A percentile compares a stretch with the other conserved stretches of the same genome.
phyloP scores from a whole-genome alignment of 441 rosid genomes.

The Euphorbia schlechtendalii region DNA sequence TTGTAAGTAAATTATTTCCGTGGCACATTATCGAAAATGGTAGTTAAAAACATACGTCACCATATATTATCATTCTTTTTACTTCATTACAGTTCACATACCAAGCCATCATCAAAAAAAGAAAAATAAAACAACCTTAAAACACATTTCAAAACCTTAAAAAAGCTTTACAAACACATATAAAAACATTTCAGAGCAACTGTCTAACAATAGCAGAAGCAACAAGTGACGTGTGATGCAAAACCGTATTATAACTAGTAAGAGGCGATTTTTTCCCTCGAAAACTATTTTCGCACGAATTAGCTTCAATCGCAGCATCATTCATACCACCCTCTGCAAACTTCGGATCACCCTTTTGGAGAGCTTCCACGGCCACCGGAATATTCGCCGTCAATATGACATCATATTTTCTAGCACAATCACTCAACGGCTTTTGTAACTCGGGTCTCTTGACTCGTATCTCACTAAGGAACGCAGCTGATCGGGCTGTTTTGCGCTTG shows the following conservation, averaged over 20 bases:
- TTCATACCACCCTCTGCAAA: constrained; percentile 20
- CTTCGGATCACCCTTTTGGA: constrained; percentile 21
- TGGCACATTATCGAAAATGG: no score
- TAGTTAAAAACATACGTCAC: no score
- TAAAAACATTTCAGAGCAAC: background rate
- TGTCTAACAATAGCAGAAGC: constrained; percentile 22
- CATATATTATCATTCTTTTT: no score
- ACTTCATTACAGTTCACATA: no score
- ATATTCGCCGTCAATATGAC: constrained; percentile 22
- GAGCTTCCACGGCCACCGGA: constrained; percentile 23
- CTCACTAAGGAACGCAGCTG: background rate
- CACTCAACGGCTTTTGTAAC: constrained; percentile 10
- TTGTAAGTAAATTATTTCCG: no score
- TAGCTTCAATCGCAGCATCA: constrained; percentile 29
- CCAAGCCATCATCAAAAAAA: no score
- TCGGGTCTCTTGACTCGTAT: background rate
- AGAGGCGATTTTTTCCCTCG: constrained; percentile 23
- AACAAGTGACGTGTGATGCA: constrained; percentile 24
- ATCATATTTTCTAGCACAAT: constrained; percentile 22
- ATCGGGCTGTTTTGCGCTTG: constrained; percentile 14
- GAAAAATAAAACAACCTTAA: background rate
- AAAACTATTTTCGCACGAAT: constrained; percentile 25
- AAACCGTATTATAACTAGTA: constrained; percentile 18
- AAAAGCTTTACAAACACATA: background rate
- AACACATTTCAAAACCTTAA: no score